These are phyloP conservation scores for Suillus cothurnatus DNA, from an alignment of 768 basidiomycete genomes.

Conservation along the genomic window DNA sequence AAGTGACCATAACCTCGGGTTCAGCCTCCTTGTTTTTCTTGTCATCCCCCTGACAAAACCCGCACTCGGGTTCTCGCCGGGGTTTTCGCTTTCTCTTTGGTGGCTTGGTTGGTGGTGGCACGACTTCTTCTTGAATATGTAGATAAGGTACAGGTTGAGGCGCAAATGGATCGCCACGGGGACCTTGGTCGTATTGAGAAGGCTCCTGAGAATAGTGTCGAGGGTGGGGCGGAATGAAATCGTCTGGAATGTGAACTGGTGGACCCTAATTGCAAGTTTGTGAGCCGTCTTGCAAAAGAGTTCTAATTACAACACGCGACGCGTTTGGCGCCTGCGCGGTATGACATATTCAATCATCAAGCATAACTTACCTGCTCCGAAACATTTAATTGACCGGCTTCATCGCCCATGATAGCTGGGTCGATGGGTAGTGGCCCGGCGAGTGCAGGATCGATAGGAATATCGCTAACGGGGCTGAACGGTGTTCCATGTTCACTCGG, in stretches of 20 bases:
- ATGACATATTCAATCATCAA: constrained; percentile 21
- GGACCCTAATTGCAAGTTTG: constrained; percentile 26
- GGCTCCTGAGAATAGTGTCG: constrained; percentile 34
- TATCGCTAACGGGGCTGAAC: constrained; percentile 58
- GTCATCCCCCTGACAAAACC: constrained; percentile 75
- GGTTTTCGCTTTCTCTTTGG: constrained; percentile 48
- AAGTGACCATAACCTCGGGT: constrained; percentile 74
- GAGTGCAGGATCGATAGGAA: constrained; percentile 83
- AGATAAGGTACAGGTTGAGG: constrained; percentile 60
- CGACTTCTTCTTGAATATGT: constrained; percentile 47
- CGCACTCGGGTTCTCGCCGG: constrained; percentile 66
- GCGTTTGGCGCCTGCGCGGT: constrained; percentile 46
- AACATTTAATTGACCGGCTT: constrained; percentile 16
- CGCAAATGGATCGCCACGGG: constrained; percentile 84
- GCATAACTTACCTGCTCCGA: constrained; percentile 41
- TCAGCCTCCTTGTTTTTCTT: constrained; percentile 55
- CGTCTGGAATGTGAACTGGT: constrained; percentile 34
- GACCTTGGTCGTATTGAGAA: constrained; percentile 68
- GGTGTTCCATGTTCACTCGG: constrained; percentile 65
- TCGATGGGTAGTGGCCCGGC: constrained; percentile 49
- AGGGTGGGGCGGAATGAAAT: constrained; percentile 15
- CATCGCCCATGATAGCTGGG: constrained; percentile 46
- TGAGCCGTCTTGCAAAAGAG: constrained; percentile 18
- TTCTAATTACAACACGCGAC: constrained; percentile 64
- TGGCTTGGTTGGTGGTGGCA: constrained; percentile 44